phyloP scores from a whole-genome alignment of 202 grass and related monocot genomes.

The Thinopyrum obtusiflorum region DNA sequence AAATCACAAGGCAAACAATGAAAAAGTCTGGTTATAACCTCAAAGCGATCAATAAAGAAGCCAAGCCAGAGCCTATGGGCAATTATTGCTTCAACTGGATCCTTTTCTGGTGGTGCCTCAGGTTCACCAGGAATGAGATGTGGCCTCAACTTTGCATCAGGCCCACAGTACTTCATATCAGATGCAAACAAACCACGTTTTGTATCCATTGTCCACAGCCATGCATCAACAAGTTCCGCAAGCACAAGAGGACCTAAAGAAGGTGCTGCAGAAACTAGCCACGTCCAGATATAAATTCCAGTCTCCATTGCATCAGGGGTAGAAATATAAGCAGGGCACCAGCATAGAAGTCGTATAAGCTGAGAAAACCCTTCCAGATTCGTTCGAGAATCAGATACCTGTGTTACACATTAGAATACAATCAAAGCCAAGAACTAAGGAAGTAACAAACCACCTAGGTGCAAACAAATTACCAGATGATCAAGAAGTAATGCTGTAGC shows the following conservation, averaged over 20 bases:
- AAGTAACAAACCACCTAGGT: slow-evolving; percentile 8
- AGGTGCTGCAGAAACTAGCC: slow-evolving; percentile 95
- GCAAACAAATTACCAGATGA: slow-evolving; percentile 69
- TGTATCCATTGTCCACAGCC: slow-evolving; percentile 98
- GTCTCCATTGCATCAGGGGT: slow-evolving; percentile 98
- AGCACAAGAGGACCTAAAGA: slow-evolving; percentile 87
- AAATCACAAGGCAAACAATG: slow-evolving; percentile 36
- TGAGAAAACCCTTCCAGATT: slow-evolving; percentile 95
- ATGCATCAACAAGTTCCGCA: slow-evolving; percentile 98
- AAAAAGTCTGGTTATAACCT: slow-evolving; percentile 61
- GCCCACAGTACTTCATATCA: slow-evolving; percentile 92
- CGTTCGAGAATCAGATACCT: slow-evolving; percentile 76
- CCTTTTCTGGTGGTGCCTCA: slow-evolving; percentile 78
- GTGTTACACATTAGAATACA: slow-evolving; percentile 37
- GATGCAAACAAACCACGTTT: slow-evolving; percentile 93
- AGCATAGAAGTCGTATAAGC: slow-evolving; percentile 91
- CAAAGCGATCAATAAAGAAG: slow-evolving; percentile 97
- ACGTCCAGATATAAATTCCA: slow-evolving; percentile 98
- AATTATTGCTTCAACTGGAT: slow-evolving; percentile 91
- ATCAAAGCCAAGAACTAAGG: slow-evolving; percentile 22
- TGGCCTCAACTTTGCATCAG: slow-evolving; percentile 93
- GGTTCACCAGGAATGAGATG: slow-evolving; percentile 96
- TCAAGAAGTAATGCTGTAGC: slow-evolving; percentile 95
- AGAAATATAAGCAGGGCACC: slow-evolving; percentile 99
- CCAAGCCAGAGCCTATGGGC: slow-evolving; percentile 98